Evolutionary conservation across 2,329 filamentous ascomycete species (phyloP).

Genomic region (Aspergillus aculeatus): DNA sequence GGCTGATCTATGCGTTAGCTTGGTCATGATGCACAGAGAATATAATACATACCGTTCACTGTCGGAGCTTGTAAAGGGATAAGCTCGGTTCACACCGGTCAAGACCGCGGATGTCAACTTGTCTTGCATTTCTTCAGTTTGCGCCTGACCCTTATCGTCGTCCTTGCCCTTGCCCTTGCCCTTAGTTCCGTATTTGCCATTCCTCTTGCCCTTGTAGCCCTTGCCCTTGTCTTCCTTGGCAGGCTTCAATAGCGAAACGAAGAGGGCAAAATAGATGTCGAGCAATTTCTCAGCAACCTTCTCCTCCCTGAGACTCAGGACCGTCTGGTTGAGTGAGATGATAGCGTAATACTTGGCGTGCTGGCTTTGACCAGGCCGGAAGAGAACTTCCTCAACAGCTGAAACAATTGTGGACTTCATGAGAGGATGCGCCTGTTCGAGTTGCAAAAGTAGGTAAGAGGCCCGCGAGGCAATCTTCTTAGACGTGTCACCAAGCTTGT

Average conservation of each 20-base stretch:
- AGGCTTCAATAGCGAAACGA: conserved; percentile 76
- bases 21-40: neutral
- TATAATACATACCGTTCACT: conserved; percentile 61
- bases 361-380: conserved; percentile 80
- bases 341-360: conserved; percentile 94
- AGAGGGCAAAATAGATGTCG: conserved; percentile 88
- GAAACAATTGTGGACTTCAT: conserved; percentile 91
- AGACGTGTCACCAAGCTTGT: conserved; percentile 93
- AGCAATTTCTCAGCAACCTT: conserved; percentile 76
- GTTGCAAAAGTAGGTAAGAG: conserved; percentile 88
- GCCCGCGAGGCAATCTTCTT: conserved; percentile 93
- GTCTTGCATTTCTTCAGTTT: conserved; percentile 72
- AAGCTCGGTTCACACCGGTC: conserved; percentile 92
- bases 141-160: conserved; percentile 37
- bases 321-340: conserved; percentile 96
- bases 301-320: conserved; percentile 80
- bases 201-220: conserved; percentile 28
- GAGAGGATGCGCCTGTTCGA: conserved; percentile 81
- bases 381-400: conserved; percentile 82
- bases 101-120: conserved; percentile 90
- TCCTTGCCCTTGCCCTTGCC: conserved; percentile 53
- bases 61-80: conserved; percentile 84
- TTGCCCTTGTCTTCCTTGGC: conserved; percentile 40
- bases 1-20: conserved; percentile 46
- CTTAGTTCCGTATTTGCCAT: conserved; percentile 40